A percentile compares a stretch with the other conserved stretches of the same genome.
phyloP scores from a whole-genome alignment of 192 early-diverging fungal species.

The Backusella psychrophila region DNA sequence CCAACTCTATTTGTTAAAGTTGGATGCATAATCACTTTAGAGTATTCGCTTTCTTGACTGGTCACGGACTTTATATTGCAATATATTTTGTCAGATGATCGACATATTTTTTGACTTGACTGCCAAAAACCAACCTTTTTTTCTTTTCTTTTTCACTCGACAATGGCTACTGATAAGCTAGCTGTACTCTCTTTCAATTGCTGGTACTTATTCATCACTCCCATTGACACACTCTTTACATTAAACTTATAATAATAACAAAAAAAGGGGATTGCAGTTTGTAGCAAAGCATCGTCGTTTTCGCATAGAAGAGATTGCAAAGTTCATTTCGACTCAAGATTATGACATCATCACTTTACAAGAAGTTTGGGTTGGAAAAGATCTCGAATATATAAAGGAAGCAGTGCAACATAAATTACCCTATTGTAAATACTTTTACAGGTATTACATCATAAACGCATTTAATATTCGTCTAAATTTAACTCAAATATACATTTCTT shows the following conservation, averaged over 20 bases:
- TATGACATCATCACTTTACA: slow-evolving; percentile 47
- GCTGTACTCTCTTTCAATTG: slow-evolving; percentile 50
- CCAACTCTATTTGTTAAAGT: no score
- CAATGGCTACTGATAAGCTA: slow-evolving; percentile 9
- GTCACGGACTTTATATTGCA: not conserved
- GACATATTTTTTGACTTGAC: not conserved
- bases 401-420: slow-evolving; percentile 24
- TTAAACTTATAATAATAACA: not conserved
- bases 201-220: slow-evolving; percentile 34
- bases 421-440: slow-evolving; percentile 36
- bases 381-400: slow-evolving; percentile 36
- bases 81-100: not conserved
- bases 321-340: slow-evolving; percentile 22
- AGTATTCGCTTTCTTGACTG: not conserved
- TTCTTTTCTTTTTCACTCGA: not conserved
- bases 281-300: slow-evolving; percentile 45
- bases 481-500: not conserved
- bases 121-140: not conserved
- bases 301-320: slow-evolving; percentile 50
- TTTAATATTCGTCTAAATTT: not conserved
- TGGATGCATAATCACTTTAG: no score
- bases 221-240: not conserved
- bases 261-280: slow-evolving; percentile 41
- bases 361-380: slow-evolving; percentile 44
- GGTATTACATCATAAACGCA: slow-evolving; percentile 15